These are phyloP conservation scores for Sclerotinia spermophila DNA, from an alignment of 2,329 filamentous ascomycete genomes.

Conservation along the genomic window DNA sequence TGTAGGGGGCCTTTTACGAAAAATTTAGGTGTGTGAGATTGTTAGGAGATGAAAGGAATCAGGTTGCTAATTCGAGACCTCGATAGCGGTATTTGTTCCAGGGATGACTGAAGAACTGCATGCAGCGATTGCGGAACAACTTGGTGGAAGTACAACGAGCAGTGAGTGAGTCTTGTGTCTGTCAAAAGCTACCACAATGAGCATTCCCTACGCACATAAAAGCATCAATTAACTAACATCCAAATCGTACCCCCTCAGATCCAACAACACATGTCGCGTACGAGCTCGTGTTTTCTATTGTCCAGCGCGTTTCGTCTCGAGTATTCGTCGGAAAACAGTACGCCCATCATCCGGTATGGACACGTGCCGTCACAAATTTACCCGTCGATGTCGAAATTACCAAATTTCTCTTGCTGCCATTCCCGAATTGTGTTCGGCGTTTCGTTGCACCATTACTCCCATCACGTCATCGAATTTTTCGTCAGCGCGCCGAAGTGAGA, in stretches of 20 bases:
- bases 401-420: neutral
- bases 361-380: neutral
- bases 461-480: neutral
- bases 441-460: neutral
- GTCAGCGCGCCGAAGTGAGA: neutral
- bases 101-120: neutral
- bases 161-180: neutral
- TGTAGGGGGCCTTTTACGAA: neutral
- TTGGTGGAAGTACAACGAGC: neutral
- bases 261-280: neutral
- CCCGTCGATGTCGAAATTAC: neutral
- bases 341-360: neutral
- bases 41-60: too few relatives aligned
- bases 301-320: neutral
- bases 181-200: neutral
- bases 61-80: neutral
- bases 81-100: neutral
- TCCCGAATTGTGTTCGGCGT: neutral
- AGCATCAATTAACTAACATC: too few relatives aligned
- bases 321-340: neutral
- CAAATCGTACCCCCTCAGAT: neutral
- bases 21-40: neutral
- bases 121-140: neutral
- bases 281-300: neutral
- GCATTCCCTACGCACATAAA: too few relatives aligned